Percentiles rank a stretch among this genome's conserved stretches.
phyloP scores from a whole-genome alignment of 495 filamentous ascomycete species.

The Amphirosellinia nigrospora region DNA sequence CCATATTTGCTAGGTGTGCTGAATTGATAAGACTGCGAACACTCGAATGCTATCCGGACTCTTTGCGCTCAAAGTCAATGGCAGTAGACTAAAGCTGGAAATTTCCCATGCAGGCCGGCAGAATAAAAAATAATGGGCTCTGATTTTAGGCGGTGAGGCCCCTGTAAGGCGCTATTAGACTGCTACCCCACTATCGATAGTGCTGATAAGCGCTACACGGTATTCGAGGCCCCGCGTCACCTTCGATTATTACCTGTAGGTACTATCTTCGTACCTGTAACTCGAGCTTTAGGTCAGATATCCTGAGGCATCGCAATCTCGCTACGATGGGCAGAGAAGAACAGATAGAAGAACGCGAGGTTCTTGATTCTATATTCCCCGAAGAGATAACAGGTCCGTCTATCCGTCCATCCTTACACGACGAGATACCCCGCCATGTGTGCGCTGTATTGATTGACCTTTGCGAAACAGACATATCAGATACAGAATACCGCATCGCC shows the following conservation, averaged over 20 bases:
- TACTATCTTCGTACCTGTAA: no score
- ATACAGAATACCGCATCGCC: conserved; percentile 82
- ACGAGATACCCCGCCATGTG: conserved; percentile 27
- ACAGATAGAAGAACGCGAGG: conserved; percentile 93
- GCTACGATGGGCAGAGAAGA: conserved; percentile 88
- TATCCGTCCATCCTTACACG: conserved; percentile 12
- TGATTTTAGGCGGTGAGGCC: conserved; percentile 45
- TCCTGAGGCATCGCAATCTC: neutral
- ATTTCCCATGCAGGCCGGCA: conserved; percentile 23
- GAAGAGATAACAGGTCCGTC: conserved; percentile 89
- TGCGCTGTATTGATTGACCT: conserved; percentile 4
- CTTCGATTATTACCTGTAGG: no score
- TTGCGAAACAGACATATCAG: conserved; percentile 72
- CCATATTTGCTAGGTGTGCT: conserved; percentile 33
- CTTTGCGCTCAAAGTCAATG: conserved; percentile 11
- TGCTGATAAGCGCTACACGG: conserved; percentile 12
- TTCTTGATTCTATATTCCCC: conserved; percentile 96
- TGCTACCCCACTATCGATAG: conserved; percentile 25
- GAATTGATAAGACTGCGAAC: conserved; percentile 10
- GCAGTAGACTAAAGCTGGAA: conserved; percentile 14
- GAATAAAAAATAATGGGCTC: conserved; percentile 29
- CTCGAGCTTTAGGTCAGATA: neutral
- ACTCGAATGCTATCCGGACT: neutral
- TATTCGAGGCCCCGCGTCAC: neutral
- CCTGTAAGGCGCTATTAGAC: neutral